phyloP scores from a whole-genome alignment of 495 filamentous ascomycete species.

The Jackrogersella minutella region DNA sequence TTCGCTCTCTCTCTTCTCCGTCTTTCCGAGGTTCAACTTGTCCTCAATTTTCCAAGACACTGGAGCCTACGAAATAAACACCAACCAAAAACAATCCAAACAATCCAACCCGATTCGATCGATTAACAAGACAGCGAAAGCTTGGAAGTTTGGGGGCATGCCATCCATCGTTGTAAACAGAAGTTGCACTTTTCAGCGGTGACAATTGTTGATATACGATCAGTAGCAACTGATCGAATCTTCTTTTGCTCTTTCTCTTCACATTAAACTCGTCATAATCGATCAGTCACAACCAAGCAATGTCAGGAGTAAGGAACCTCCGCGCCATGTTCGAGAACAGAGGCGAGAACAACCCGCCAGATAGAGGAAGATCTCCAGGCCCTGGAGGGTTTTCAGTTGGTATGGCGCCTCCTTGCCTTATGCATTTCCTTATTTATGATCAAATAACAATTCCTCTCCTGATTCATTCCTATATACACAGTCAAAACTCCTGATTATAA shows the following conservation, averaged over 20 bases:
- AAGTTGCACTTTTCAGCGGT: constrained; percentile 39
- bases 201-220: constrained; percentile 38
- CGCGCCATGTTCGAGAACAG: constrained; percentile 89
- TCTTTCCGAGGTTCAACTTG: neutral
- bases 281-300: constrained; percentile 44
- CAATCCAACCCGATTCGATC: neutral
- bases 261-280: neutral
- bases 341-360: constrained; percentile 68
- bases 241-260: constrained; percentile 14
- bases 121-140: neutral
- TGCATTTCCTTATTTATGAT: neutral
- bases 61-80: neutral
- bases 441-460: neutral
- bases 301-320: constrained; percentile 69
- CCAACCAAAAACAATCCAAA: too few relatives aligned
- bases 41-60: constrained; percentile 16
- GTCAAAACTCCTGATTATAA: constrained; percentile 6
- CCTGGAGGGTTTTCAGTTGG: constrained; percentile 40
- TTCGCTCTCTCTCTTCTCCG: constrained; percentile 5
- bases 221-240: constrained; percentile 33
- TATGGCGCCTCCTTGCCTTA: constrained; percentile 25
- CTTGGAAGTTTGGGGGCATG: constrained; percentile 33
- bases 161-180: constrained; percentile 24
- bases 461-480: constrained; percentile 1
- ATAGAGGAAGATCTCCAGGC: constrained; percentile 77